These are phyloP conservation scores for Datisca glomerata DNA, from an alignment of 306 rosid species.

Conservation along the genomic window DNA sequence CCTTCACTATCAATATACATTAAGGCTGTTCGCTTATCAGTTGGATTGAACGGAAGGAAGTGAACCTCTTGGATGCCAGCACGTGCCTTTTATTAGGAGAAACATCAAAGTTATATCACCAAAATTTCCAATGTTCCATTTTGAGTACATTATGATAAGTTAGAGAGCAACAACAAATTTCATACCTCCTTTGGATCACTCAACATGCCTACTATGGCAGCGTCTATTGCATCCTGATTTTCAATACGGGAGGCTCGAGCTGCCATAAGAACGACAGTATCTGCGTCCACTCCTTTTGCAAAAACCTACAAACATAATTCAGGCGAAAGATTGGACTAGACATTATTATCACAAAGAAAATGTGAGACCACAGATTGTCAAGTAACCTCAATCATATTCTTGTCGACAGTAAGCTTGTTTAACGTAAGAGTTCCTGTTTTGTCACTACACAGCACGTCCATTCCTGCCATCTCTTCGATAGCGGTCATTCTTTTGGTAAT, in stretches of 20 bases:
- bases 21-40: constrained; percentile 95
- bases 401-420: constrained; percentile 86
- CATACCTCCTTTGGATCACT: constrained; percentile 97
- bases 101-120: neutral
- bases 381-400: constrained; percentile 90
- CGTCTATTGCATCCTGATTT: constrained; percentile 96
- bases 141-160: no score
- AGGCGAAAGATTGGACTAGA: constrained; percentile 8
- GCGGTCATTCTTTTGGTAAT: constrained; percentile 99
- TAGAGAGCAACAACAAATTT: neutral
- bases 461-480: constrained; percentile 99
- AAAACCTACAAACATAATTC: constrained; percentile 47
- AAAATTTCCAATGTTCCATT: no score
- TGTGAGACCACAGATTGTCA: no score
- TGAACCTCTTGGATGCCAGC: constrained; percentile 94
- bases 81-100: constrained; percentile 53
- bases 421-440: constrained; percentile 94
- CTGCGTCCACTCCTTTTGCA: constrained; percentile 81
- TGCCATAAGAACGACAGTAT: constrained; percentile 89
- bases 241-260: constrained; percentile 90
- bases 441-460: constrained; percentile 99
- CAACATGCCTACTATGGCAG: constrained; percentile 91
- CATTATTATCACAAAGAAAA: neutral
- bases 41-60: constrained; percentile 97
- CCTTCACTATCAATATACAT: constrained; percentile 77